phyloP scores from a whole-genome alignment of 1,284 basidiomycete species.

The Neonothopanus nambi region DNA sequence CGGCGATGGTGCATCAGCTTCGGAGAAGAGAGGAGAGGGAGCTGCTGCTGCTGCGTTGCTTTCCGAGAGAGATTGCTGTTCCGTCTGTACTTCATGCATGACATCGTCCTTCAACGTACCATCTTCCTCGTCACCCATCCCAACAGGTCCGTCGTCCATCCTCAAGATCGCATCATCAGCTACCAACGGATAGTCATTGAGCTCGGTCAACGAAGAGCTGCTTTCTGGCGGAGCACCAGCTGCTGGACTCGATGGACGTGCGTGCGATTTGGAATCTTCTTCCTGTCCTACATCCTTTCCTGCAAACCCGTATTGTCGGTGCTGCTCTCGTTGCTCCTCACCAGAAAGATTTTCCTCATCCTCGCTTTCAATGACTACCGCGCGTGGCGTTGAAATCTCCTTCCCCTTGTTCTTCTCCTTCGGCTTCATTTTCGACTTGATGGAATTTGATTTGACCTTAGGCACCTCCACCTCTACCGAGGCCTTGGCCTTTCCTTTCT shows the following conservation, averaged over 20 bases:
- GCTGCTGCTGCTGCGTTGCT: not conserved
- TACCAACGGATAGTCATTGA: not conserved
- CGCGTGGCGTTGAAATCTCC: not conserved
- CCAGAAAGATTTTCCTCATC: not conserved
- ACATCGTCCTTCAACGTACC: not conserved
- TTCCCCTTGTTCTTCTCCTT: not conserved
- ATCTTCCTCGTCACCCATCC: not conserved
- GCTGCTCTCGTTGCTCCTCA: not conserved
- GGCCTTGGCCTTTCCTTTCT: slow-evolving; percentile 4
- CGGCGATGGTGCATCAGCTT: not conserved
- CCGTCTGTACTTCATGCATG: not conserved
- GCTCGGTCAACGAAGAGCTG: too few relatives aligned
- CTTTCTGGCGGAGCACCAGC: not conserved
- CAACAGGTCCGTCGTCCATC: not conserved
- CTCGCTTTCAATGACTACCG: slow-evolving; percentile 3
- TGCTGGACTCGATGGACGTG: too few relatives aligned
- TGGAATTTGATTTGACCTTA: not conserved
- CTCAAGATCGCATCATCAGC: not conserved
- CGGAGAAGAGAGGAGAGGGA: slow-evolving; percentile 11
- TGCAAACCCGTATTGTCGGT: too few relatives aligned
- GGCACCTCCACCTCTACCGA: not conserved
- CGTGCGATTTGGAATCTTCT: too few relatives aligned
- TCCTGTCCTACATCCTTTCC: too few relatives aligned
- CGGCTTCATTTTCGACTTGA: slow-evolving; percentile 12
- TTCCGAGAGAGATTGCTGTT: not conserved